Evolutionary conservation across 164 flowering plant genomes (phyloP).

Genomic region (Berberis thunbergii): DNA sequence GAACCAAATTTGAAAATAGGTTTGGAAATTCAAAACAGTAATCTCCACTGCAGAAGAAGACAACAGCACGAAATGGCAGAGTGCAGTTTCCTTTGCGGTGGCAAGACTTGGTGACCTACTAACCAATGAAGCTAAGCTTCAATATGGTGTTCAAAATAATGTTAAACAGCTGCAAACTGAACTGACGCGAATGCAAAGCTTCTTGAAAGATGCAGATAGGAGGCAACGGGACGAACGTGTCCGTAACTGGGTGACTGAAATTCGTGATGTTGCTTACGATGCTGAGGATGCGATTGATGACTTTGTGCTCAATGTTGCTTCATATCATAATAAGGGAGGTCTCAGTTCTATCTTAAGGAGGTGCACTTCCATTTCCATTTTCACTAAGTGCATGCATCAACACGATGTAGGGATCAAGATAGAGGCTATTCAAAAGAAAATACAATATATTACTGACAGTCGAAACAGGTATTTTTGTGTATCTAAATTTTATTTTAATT

Average conservation of each 20-base stretch:
- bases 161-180: conserved; percentile 9
- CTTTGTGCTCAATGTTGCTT: conserved; percentile 6
- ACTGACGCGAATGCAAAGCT: conserved; percentile 14
- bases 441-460: conserved; percentile 4
- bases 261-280: conserved; percentile 24
- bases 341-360: neutral
- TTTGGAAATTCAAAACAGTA: too few relatives aligned
- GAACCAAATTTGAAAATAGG: too few relatives aligned
- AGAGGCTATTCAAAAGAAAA: neutral
- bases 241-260: conserved; percentile 20
- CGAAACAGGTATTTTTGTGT: neutral
- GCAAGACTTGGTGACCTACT: conserved; percentile 2
- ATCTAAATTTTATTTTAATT: too few relatives aligned
- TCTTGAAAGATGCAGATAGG: conserved; percentile 23
- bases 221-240: conserved; percentile 8
- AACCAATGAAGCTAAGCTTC: neutral
- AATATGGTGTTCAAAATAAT: neutral
- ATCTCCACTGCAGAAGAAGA: too few relatives aligned
- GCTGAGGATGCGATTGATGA: conserved; percentile 24
- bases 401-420: conserved; percentile 12
- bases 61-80: conserved; percentile 43
- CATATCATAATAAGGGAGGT: neutral
- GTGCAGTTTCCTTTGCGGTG: conserved; percentile 68
- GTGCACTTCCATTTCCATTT: conserved; percentile 2
- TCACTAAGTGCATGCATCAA: neutral